phyloP scores from a whole-genome alignment of 2,329 filamentous ascomycete species.

The Lasiodiplodia gonubiensis region DNA sequence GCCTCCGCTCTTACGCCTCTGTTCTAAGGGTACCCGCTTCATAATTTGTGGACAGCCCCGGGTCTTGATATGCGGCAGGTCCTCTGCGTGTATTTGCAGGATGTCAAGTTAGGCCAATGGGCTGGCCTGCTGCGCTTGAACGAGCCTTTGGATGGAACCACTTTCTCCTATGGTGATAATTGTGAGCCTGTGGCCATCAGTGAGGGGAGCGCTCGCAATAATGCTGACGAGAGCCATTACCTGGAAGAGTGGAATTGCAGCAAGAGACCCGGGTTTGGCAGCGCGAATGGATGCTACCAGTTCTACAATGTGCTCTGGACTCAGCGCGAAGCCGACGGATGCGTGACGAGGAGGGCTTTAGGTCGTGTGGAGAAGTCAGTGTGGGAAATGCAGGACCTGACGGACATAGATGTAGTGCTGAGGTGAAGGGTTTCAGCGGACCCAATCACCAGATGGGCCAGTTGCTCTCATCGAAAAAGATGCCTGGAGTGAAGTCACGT shows the following conservation, averaged over 20 bases:
- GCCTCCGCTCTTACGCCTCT: background rate
- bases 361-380: background rate
- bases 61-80: background rate
- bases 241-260: background rate
- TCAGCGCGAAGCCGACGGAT: background rate
- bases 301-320: background rate
- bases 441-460: too few species aligned
- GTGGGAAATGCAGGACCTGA: background rate
- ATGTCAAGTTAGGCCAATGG: background rate
- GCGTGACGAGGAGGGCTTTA: background rate
- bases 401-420: background rate
- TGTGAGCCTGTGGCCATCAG: background rate
- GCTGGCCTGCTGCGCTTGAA: background rate
- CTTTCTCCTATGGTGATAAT: background rate
- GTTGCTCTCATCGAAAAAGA: too few species aligned
- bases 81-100: background rate
- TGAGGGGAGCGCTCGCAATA: background rate
- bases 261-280: background rate
- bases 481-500: too few species aligned
- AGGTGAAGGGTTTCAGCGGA: too few species aligned
- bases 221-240: background rate
- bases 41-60: background rate
- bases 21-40: background rate
- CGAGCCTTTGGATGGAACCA: background rate
- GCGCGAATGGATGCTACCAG: background rate